Percentiles rank a stretch among this genome's conserved stretches.
These are phyloP conservation scores for Tilletia setariae DNA, from an alignment of 1,284 basidiomycete genomes.

Conservation along the genomic window DNA sequence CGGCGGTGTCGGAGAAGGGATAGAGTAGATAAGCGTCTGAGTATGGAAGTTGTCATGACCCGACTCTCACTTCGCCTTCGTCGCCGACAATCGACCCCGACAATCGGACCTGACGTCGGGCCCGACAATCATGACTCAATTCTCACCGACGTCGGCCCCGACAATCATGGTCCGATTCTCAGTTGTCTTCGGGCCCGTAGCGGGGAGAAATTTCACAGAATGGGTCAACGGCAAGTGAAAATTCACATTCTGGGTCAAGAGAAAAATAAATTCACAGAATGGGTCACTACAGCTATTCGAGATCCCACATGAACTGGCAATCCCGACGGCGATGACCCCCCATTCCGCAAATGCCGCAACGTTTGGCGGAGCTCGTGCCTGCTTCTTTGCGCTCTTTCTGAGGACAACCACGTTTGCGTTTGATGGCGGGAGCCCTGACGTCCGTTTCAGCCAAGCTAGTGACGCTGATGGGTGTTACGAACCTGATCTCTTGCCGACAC, in stretches of 20 bases:
- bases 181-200: too few relatives aligned
- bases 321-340: not conserved
- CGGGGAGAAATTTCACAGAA: slow-evolving; percentile 12
- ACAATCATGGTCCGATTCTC: too few relatives aligned
- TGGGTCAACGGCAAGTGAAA: not conserved
- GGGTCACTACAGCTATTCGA: not conserved
- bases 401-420: slow-evolving; percentile 2
- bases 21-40: not conserved
- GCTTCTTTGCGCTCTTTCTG: not conserved
- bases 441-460: not conserved
- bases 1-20: not conserved
- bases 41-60: not conserved
- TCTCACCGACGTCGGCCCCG: too few relatives aligned
- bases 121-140: too few relatives aligned
- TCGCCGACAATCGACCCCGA: too few relatives aligned
- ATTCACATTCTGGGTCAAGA: not conserved
- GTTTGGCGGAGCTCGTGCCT: not conserved
- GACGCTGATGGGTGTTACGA: slow-evolving; percentile 1
- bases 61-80: too few relatives aligned
- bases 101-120: too few relatives aligned
- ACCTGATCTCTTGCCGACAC: too few relatives aligned
- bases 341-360: not conserved
- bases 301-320: not conserved
- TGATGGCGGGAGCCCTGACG: not conserved
- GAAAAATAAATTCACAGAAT: not conserved